Evolutionary conservation across 2,329 filamentous ascomycete genomes (phyloP), one percentile per base, ranked within the genome.

Genomic region (Aspergillus fumigatiaffinis): DNA sequence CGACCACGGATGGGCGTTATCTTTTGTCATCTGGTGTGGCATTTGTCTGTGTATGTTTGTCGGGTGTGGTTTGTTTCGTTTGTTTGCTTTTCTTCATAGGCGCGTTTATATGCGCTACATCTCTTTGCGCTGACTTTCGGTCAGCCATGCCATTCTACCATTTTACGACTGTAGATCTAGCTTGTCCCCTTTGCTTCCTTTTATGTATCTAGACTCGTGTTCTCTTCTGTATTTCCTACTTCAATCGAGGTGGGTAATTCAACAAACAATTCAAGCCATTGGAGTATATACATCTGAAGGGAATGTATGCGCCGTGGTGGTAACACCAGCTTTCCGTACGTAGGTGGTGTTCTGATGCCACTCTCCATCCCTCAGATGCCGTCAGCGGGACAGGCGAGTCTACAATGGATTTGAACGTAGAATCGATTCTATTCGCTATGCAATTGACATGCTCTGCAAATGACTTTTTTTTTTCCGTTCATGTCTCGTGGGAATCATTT

Each of bases 1-100:
- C 44, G 6, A 47, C 21, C 44, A 14, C 12, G 20, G 12, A 23
- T 25, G 44, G 21, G 44, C 20, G 44, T 47, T 54, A 54, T 44
- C 25, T 26, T 50, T 50, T 54, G 26, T 20, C 21, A 54, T 49
- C 29, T 38, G 32, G n/a, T 42, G 51, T 48, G 53, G 54, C 28
- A 50, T 57, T 60, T 50, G 44, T 47, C 23, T 47, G 4, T 7
- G 21, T 47, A 23, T 23, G 10, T 25, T 23, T 7, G 44, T 25
- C 21, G 44, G 10, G 12, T 4, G 12, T 23, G 44, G 10, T 46
- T 46, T 46, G 20, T 6, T 47, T 23, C 21, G 4, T 46, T 46
- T 46, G 20, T 6, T 47, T 47, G 21, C 44, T 47, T 5, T 47
- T 25, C 21, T 47, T 25, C 44, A 23, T 21, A 21, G 44, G 20